phyloP scores from a whole-genome alignment of 164 flowering plant genomes.

The Vitis cinerea region DNA sequence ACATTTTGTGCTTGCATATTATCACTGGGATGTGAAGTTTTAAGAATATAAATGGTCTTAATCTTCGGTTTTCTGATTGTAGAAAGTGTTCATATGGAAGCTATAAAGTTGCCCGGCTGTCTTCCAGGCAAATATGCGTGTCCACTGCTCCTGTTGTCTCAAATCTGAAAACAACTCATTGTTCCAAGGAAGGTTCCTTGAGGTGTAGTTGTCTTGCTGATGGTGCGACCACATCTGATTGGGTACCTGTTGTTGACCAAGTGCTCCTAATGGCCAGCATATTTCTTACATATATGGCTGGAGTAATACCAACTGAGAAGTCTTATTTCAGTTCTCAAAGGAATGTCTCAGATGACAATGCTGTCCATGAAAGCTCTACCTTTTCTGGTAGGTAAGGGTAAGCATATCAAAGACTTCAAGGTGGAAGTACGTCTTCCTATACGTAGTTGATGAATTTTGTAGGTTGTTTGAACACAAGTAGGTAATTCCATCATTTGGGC shows the following conservation, averaged over 20 bases:
- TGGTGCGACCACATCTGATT: constrained; percentile 42
- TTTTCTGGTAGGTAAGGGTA: constrained; percentile 94
- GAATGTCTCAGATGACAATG: constrained; percentile 20
- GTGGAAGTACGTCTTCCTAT: constrained; percentile 4
- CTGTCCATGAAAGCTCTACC: constrained; percentile 27
- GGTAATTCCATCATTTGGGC: constrained; percentile 4
- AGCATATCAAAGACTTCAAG: constrained; percentile 17
- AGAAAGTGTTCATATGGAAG: constrained; percentile 30
- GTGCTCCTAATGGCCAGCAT: constrained; percentile 66
- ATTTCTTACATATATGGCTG: constrained; percentile 81
- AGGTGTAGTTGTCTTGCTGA: constrained; percentile 52
- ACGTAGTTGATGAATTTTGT: not conserved
- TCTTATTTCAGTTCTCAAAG: constrained; percentile 22
- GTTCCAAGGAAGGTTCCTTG: constrained; percentile 15
- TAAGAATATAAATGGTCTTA: not conserved
- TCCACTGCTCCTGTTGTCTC: constrained; percentile 10
- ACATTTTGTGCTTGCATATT: not conserved
- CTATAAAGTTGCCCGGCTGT: constrained; percentile 12
- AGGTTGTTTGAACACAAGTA: not conserved
- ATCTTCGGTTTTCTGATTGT: constrained; percentile 13
- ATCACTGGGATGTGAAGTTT: not conserved
- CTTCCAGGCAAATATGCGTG: constrained; percentile 17
- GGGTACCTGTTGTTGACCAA: constrained; percentile 67
- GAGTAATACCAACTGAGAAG: constrained; percentile 57
- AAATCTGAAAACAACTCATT: constrained; percentile 14